Base-by-base conservation (phyloP, 441 rosid species). In the Heliophila coronopifolia region DNA sequence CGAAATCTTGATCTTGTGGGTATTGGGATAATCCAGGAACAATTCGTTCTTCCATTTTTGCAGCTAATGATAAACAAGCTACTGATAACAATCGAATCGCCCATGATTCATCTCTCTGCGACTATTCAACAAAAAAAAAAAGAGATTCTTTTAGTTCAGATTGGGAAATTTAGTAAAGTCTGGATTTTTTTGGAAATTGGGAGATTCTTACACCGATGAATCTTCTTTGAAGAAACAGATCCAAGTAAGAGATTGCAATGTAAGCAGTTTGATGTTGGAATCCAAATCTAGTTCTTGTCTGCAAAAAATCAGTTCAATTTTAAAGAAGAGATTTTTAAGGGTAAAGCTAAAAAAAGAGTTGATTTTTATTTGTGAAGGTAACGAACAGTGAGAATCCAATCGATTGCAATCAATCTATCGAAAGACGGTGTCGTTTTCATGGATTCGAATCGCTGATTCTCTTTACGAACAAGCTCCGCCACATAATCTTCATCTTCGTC, bases 11-110 rank as follows among this genome's bases (percentile, higher is more conserved):
- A 57, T 64, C 70, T 44, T 68, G 50, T 7, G 63, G 67, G 50
- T 75, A 77, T 41, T 80, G 80, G 16, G 89, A 76, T 39, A 86
- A 70, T 4, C 73, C 28, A 10, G 95, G 94, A 7, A 77, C 95
- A 15, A 44, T 59, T 10, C 79, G 39, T 40, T 90, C 97, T 59
- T 81, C 97, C 85, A 86, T 84, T 54, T 90, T 90, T 5, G 92
- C 89, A 10, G 95, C 89, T 61, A 90, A 7, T 23, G 88, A 82
- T 64, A 90, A 67, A 76, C 92, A 80, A 6, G 87, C 89, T 58
- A 81, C 73, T 2, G 95, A 75, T 52, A 86, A 59, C 59, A 90
- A 73, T 53, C 80, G 70, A 48, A 84, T 54, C 22, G 85, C 87
- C 94, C 89, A 86, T 50, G 73, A 17, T 56, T 90, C 76, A 69